phyloP scores from a whole-genome alignment of 2,329 filamentous ascomycete genomes.

The Ceratocystis eucalypticola region DNA sequence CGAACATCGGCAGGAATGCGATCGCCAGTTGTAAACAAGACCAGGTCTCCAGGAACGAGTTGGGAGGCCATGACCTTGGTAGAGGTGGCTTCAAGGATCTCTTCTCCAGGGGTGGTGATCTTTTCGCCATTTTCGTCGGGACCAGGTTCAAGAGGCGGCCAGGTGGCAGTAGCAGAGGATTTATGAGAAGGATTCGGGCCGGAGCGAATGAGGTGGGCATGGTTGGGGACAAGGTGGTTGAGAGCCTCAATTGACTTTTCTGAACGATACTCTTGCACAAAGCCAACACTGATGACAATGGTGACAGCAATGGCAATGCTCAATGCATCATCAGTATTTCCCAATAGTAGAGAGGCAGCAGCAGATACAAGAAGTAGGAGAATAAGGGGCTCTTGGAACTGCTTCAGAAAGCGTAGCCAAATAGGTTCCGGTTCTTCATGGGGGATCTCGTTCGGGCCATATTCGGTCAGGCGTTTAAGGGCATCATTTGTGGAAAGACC shows the following conservation, averaged over 20 bases:
- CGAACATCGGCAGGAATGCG: constrained; percentile 92
- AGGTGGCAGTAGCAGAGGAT: constrained; percentile 30
- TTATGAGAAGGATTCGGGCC: constrained; percentile 27
- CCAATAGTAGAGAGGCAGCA: constrained; percentile 73
- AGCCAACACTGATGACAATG: constrained; percentile 91
- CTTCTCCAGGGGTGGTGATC: constrained; percentile 46
- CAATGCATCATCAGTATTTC: constrained; percentile 86
- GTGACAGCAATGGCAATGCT: constrained; percentile 94
- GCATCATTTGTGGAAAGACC: constrained; percentile 75
- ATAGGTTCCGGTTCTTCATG: constrained; percentile 87
- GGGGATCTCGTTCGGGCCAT: constrained; percentile 88
- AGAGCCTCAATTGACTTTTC: constrained; percentile 95
- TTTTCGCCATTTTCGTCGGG: constrained; percentile 30
- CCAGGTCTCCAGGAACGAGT: constrained; percentile 81
- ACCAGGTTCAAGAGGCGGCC: constrained; percentile 32
- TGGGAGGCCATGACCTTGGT: constrained; percentile 76
- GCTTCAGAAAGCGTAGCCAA: constrained; percentile 88
- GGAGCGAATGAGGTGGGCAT: constrained; percentile 78
- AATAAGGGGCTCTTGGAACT: constrained; percentile 94
- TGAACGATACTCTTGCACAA: constrained; percentile 92
- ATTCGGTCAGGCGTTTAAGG: constrained; percentile 59
- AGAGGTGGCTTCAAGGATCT: constrained; percentile 56
- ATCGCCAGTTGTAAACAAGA: constrained; percentile 89
- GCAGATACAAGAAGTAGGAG: constrained; percentile 82
- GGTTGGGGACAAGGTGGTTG: constrained; percentile 85